Evolutionary conservation across 176 grass and related monocot species (phyloP).

Genomic region (Puccinellia tenuiflora): DNA sequence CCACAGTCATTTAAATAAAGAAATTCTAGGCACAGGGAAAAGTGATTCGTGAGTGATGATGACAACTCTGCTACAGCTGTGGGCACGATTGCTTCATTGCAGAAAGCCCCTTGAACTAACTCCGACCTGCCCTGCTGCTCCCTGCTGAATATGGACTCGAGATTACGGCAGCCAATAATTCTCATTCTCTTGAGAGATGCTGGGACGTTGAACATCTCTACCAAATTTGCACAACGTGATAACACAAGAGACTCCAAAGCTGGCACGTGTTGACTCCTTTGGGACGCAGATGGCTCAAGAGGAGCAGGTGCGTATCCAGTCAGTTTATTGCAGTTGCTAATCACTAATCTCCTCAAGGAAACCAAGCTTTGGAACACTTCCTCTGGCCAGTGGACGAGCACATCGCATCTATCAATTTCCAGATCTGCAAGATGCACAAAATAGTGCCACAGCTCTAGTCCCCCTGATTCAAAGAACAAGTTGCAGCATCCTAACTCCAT

Average conservation of each 20-base stretch:
- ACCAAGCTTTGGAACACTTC: not conserved
- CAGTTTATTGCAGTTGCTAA: rapidly evolving
- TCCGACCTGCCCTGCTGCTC: not conserved
- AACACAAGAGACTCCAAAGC: not conserved
- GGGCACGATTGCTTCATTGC: not conserved
- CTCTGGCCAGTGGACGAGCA: too few species aligned
- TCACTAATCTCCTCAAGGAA: not conserved
- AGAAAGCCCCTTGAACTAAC: not conserved
- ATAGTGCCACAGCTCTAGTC: too few species aligned
- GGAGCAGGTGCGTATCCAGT: not conserved
- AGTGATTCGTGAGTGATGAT: not conserved
- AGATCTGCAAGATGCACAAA: too few species aligned
- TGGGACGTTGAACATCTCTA: not conserved
- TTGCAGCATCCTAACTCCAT: too few species aligned
- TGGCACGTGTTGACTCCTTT: not conserved
- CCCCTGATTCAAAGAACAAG: too few species aligned
- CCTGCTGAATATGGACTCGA: not conserved
- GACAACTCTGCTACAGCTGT: not conserved
- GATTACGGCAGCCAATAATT: rapidly evolving
- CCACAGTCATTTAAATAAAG: not conserved
- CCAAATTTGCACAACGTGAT: rapidly evolving
- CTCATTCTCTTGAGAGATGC: not conserved
- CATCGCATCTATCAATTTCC: too few species aligned
- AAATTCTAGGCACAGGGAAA: not conserved
- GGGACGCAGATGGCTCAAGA: not conserved